Base-by-base conservation (phyloP, 352 stramenopile genomes). In the Phytophthora agathidicida region DNA sequence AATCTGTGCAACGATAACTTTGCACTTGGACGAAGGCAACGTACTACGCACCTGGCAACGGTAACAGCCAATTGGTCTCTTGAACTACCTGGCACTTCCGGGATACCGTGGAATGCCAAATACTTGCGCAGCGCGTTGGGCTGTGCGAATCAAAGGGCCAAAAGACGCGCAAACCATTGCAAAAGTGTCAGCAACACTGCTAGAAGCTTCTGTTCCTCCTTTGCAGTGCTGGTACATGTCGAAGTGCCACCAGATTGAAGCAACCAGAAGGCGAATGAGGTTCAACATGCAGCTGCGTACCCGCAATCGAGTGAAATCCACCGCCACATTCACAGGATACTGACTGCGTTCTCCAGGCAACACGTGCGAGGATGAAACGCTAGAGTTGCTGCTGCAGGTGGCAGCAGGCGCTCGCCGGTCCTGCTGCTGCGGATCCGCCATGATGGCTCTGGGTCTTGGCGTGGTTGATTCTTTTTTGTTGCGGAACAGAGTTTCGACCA, bases 221-320 rank as follows among this genome's bases (percentile, higher is more conserved):
- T 39, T 52, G 37, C 32, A 63, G 28, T 16, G 14, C 24, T 38
- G n/a, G 26, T 61, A 32, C 6, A 10, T 32, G 27, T 32, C 27
- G 27, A 32, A 32, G 10, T 28, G 28, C 17, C 22, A 26, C 26
- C 17, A 5, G 36, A 43, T 49, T 35, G 41, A 53, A 27, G 24
- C 11, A 28, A 20, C 33, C 13, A 37, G 35, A 33, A 33, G 11
- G 7, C 14, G n/a, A 28, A 28, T 19, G 30, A 35, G 26, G 36
- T 39, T 57, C 35, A 9, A 26, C 17, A 32, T 66, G 33, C 49
- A 47, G 10, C 13, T 56, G 54, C 71, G 52, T 49, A 92, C 83
- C 61, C 58, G 71, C 55, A 92, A 64, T 62, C 76, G 66, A 39
- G 80, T 89, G 39, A 92, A 92, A 69, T 90, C 83, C 32, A 90